A percentile compares a stretch with the other conserved stretches of the same genome.
phyloP scores from a whole-genome alignment of 2,329 filamentous ascomycete species.

The Corinectria fuckeliana region DNA sequence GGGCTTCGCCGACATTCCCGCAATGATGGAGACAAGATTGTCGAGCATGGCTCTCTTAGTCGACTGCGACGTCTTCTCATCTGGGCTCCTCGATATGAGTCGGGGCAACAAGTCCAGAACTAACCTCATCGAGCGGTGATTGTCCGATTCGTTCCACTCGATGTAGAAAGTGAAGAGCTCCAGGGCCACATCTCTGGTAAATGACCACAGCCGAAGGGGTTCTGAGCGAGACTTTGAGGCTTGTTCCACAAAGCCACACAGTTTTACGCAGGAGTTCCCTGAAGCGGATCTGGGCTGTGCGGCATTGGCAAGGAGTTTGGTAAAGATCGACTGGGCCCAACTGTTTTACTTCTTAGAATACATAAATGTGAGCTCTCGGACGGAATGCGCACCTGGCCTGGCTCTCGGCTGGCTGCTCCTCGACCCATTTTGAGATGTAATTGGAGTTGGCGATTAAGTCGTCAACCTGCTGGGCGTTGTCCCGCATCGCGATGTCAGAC shows the following conservation, averaged over 20 bases:
- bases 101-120: slow-evolving; percentile 64
- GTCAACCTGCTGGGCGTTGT: slow-evolving; percentile 37
- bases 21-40: slow-evolving; percentile 64
- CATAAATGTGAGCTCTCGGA: slow-evolving; percentile 20
- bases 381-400: slow-evolving; percentile 46
- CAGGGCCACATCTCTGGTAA: slow-evolving; percentile 54
- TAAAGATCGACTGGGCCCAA: slow-evolving; percentile 52
- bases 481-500: slow-evolving; percentile 27
- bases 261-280: slow-evolving; percentile 62
- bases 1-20: slow-evolving; percentile 65
- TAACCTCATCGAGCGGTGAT: slow-evolving; percentile 68
- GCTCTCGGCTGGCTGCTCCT: slow-evolving; percentile 43
- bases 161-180: slow-evolving; percentile 67
- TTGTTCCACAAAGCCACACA: slow-evolving; percentile 68
- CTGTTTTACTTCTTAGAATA: slow-evolving; percentile 36
- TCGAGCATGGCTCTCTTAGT: slow-evolving; percentile 56
- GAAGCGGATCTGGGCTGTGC: slow-evolving; percentile 61
- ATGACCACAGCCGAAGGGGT: slow-evolving; percentile 56
- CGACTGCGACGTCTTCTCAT: slow-evolving; percentile 42
- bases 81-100: slow-evolving; percentile 58
- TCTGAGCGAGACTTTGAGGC: slow-evolving; percentile 57
- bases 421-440: slow-evolving; percentile 51
- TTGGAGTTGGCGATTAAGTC: slow-evolving; percentile 46
- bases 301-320: slow-evolving; percentile 55
- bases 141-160: slow-evolving; percentile 71